These are phyloP conservation scores for Heritiera fomes DNA, from an alignment of 345 rosid genomes.

Conservation along the genomic window DNA sequence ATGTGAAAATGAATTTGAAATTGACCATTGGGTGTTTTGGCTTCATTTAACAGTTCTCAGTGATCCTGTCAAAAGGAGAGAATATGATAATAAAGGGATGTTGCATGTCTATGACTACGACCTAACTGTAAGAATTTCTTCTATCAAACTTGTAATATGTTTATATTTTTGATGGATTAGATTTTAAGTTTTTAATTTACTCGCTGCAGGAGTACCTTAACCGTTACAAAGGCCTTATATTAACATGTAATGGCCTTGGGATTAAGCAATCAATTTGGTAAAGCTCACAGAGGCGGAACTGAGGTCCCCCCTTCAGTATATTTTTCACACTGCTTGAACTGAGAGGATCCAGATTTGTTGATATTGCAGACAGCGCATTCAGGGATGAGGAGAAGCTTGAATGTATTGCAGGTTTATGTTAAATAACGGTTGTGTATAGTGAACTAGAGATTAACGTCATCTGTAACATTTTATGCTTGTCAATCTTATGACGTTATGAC, in stretches of 20 bases:
- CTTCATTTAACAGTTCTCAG: constrained; percentile 59
- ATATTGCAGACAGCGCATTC: neutral
- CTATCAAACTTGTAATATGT: neutral
- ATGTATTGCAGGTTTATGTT: constrained; percentile 12
- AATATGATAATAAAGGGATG: constrained; percentile 75
- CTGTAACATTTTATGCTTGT: constrained; percentile 12
- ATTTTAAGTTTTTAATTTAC: neutral
- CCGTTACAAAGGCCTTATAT: constrained; percentile 83
- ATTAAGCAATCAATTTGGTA: constrained; percentile 75
- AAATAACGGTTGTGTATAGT: neutral
- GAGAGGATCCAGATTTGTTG: neutral
- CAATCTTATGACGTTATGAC: neutral
- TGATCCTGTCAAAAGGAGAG: constrained; percentile 68
- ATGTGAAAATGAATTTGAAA: neutral
- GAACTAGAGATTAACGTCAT: constrained; percentile 1
- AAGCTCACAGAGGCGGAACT: constrained; percentile 16
- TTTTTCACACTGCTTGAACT: constrained; percentile 6
- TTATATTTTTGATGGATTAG: neutral
- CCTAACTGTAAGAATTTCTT: constrained; percentile 41
- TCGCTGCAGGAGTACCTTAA: constrained; percentile 77
- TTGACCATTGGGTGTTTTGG: neutral
- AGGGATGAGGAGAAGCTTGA: neutral
- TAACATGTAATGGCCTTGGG: constrained; percentile 95
- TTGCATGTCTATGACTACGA: constrained; percentile 53
- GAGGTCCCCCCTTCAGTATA: neutral